phyloP scores from a whole-genome alignment of 2,329 filamentous ascomycete species.

The Exophiala alcalophila region DNA sequence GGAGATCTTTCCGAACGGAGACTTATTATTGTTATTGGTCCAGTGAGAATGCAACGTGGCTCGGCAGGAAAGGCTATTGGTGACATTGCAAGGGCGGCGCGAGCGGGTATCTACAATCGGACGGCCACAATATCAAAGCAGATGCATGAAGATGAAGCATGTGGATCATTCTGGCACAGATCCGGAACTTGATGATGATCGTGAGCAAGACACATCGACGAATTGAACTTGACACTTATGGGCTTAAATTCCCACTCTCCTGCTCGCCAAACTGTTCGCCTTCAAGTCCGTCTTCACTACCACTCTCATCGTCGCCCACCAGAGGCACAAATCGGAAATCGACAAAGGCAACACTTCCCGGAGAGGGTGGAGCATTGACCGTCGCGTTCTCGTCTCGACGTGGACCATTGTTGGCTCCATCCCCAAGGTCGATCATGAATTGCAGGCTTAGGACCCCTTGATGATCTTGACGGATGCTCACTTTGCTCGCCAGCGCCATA shows the following conservation, averaged over 20 bases:
- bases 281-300: conserved; percentile 30
- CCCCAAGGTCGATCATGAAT: conserved; percentile 89
- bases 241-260: background rate
- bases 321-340: conserved; percentile 49
- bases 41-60: too few relatives aligned
- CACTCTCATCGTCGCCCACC: conserved; percentile 43
- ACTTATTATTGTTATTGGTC: too few relatives aligned
- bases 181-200: background rate
- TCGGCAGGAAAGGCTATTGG: too few relatives aligned
- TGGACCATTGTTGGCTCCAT: conserved; percentile 32
- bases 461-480: conserved; percentile 81
- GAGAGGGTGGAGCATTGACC: conserved; percentile 16
- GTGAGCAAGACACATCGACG: too few relatives aligned
- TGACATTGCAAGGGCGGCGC: too few relatives aligned
- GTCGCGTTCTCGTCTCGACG: conserved; percentile 15
- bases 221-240: background rate
- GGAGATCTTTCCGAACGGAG: too few relatives aligned
- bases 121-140: too few relatives aligned
- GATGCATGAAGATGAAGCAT: too few relatives aligned
- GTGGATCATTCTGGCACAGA: too few relatives aligned
- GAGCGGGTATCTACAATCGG: too few relatives aligned
- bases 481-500: conserved; percentile 91
- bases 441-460: conserved; percentile 92
- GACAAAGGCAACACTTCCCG: conserved; percentile 37
- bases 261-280: conserved; percentile 9